Evolutionary conservation across 2,329 filamentous ascomycete species (phyloP).

Genomic region (Colletotrichum sp.): DNA sequence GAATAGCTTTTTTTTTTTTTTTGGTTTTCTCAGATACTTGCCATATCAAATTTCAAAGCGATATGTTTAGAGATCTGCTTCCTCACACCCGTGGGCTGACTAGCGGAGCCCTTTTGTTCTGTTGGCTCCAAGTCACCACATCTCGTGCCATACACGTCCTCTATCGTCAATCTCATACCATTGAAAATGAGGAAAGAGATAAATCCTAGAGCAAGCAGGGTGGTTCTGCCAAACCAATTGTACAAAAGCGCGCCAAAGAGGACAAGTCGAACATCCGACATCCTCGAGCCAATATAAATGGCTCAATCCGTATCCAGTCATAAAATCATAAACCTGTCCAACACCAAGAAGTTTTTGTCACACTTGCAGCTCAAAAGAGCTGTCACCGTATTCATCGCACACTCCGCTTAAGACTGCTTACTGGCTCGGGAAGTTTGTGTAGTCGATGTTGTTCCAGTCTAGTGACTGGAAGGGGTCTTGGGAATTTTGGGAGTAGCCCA

Average conservation of each 20-base stretch:
- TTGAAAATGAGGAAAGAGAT: conserved; percentile 8
- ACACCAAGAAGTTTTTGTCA: conserved; percentile 1
- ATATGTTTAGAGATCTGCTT: conserved; percentile 14
- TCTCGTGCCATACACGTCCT: neutral
- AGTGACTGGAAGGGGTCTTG: conserved; percentile 53
- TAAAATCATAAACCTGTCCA: conserved; percentile 15
- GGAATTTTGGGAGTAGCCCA: conserved; percentile 59
- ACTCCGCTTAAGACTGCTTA: conserved; percentile 22
- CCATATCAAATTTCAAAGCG: conserved; percentile 18
- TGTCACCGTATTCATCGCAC: neutral
- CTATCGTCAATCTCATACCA: conserved; percentile 15
- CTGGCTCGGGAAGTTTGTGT: conserved; percentile 32
- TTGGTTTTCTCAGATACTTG: conserved; percentile 3
- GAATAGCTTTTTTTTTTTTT: neutral
- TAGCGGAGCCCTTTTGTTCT: neutral
- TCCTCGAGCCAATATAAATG: conserved; percentile 1
- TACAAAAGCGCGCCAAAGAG: conserved; percentile 7
- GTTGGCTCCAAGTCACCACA: neutral
- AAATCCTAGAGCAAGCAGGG: conserved; percentile 10
- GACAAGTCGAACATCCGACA: neutral
- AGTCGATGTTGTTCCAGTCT: conserved; percentile 45
- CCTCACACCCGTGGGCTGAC: neutral
- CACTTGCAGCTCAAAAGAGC: neutral
- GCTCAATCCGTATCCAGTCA: conserved; percentile 12
- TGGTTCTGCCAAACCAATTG: neutral